phyloP scores from a whole-genome alignment of 2,329 filamentous ascomycete genomes.

The Metarhizium brunneum region DNA sequence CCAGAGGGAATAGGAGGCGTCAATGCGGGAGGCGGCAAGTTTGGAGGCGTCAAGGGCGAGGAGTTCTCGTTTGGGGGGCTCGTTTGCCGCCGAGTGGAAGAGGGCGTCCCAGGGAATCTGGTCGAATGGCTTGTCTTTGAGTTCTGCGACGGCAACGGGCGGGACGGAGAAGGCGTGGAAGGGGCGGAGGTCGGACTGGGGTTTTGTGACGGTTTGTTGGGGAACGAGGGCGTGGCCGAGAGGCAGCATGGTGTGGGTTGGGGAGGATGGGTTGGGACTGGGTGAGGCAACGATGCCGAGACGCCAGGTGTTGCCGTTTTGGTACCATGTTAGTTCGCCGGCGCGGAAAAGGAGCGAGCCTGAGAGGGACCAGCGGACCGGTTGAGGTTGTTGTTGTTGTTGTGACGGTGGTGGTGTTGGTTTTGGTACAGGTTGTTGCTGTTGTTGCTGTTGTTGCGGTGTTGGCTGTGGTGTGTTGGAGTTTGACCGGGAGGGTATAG shows the following conservation, averaged over 20 bases:
- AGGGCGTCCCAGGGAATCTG: constrained; percentile 33
- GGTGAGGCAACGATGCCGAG: constrained; percentile 31
- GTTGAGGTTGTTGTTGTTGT: constrained; percentile 12
- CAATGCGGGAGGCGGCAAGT: constrained; percentile 38
- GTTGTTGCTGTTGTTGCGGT: background rate
- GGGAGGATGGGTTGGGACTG: constrained; percentile 14
- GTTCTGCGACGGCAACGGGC: constrained; percentile 26
- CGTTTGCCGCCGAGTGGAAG: constrained; percentile 22
- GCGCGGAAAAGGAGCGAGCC: constrained; percentile 31
- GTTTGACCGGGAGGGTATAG: constrained; percentile 5
- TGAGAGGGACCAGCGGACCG: constrained; percentile 23
- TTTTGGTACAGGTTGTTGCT: constrained; percentile 8
- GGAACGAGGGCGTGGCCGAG: constrained; percentile 28
- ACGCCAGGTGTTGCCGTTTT: constrained; percentile 37
- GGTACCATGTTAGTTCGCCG: constrained; percentile 43
- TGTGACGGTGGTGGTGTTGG: constrained; percentile 1
- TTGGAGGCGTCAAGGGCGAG: constrained; percentile 41
- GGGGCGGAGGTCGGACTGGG: constrained; percentile 34
- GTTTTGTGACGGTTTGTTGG: constrained; percentile 29
- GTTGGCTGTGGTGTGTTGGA: constrained; percentile 4
- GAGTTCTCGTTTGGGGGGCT: constrained; percentile 29
- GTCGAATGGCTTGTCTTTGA: constrained; percentile 31
- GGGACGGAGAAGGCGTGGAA: constrained; percentile 44
- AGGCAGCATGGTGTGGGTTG: constrained; percentile 27
- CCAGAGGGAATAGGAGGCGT: constrained; percentile 41